Conservation (phyloP, 2,329 filamentous ascomycete species). For the Sporothrix euskadiensis region DNA sequence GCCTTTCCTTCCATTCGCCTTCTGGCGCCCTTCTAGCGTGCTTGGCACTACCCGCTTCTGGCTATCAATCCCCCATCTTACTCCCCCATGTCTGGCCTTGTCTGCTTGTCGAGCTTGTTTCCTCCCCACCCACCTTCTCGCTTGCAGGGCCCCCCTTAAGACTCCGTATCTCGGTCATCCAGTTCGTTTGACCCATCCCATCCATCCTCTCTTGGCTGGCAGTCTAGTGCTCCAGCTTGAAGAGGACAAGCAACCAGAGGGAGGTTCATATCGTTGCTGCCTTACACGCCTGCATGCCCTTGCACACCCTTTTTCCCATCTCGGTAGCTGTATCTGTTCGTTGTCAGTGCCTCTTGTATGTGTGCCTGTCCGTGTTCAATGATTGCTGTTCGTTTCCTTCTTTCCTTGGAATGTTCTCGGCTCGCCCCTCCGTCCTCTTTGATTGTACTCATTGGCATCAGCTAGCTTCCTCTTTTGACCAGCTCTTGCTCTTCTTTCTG, state of each 20-base stretch:
- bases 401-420: not conserved
- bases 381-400: constrained; percentile 1
- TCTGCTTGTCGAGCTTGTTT: not conserved
- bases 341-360: not conserved
- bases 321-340: not conserved
- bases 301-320: not conserved
- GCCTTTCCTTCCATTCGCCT: constrained; percentile 24
- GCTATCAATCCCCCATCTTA: not conserved
- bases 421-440: not conserved
- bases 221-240: not conserved
- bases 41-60: constrained; percentile 12
- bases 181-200: not conserved
- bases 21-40: constrained; percentile 28
- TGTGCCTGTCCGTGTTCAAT: not conserved
- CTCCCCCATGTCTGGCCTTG: not conserved
- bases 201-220: constrained; percentile 15
- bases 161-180: constrained; percentile 12
- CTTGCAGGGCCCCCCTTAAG: not conserved
- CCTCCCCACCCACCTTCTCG: not conserved
- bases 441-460: not conserved
- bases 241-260: not conserved
- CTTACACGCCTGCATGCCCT: constrained; percentile 14
- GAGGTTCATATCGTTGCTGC: constrained; percentile 16
- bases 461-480: not conserved
- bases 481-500: not conserved